Conservation (phyloP, 2,329 filamentous ascomycete species). For the Falciphora oryzae region DNA sequence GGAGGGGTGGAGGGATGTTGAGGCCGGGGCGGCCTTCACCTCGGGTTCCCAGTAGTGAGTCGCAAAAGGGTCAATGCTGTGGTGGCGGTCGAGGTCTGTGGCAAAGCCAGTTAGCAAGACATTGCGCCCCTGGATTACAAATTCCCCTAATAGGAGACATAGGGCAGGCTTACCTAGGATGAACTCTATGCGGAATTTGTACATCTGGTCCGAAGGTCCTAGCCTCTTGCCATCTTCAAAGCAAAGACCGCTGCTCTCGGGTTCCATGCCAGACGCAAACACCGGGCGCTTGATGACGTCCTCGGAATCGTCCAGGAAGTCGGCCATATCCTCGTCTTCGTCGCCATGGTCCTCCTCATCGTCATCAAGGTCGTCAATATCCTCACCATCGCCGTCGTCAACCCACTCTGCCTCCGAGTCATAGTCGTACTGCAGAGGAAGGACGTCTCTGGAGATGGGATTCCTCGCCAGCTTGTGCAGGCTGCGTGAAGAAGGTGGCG, state of each 20-base stretch:
- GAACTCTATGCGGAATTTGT: slow-evolving; percentile 67
- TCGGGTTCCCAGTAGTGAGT: slow-evolving; percentile 67
- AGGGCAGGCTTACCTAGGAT: slow-evolving; percentile 53
- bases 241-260: slow-evolving; percentile 72
- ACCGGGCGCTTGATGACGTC: slow-evolving; percentile 54
- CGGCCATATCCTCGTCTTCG: slow-evolving; percentile 81
- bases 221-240: slow-evolving; percentile 61
- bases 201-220: slow-evolving; percentile 42
- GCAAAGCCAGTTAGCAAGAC: background rate
- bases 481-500: slow-evolving; percentile 40
- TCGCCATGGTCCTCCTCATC: slow-evolving; percentile 64
- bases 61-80: slow-evolving; percentile 76
- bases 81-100: slow-evolving; percentile 38
- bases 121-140: slow-evolving; percentile 11
- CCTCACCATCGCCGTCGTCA: slow-evolving; percentile 67
- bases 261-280: slow-evolving; percentile 66
- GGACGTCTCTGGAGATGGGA: slow-evolving; percentile 42
- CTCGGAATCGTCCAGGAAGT: slow-evolving; percentile 83
- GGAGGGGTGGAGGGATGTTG: slow-evolving; percentile 11
- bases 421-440: slow-evolving; percentile 73
- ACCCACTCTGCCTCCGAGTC: slow-evolving; percentile 84
- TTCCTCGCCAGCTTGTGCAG: slow-evolving; percentile 47
- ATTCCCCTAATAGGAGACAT: background rate
- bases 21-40: slow-evolving; percentile 18
- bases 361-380: slow-evolving; percentile 62